Conservation (phyloP, 768 basidiomycete genomes). For the Phylloporus sp. region DNA sequence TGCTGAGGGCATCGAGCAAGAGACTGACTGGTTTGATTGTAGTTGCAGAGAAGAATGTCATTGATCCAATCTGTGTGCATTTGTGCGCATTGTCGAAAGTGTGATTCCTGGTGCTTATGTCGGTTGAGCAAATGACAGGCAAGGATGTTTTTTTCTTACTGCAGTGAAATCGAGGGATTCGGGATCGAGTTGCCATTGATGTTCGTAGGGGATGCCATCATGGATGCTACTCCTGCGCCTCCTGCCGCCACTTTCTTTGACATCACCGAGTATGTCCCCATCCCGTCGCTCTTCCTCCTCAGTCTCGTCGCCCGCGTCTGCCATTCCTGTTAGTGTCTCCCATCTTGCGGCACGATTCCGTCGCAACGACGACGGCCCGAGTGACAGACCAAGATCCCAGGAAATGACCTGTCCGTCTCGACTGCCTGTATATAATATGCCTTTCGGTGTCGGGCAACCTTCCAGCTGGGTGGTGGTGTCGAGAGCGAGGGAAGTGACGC, state of each 20-base stretch:
- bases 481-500: constrained; percentile 81
- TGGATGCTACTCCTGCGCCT: constrained; percentile 28
- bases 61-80: constrained; percentile 96
- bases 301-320: constrained; percentile 63
- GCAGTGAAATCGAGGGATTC: constrained; percentile 43
- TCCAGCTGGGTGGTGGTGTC: constrained; percentile 75
- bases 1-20: not conserved
- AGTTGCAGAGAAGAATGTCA: constrained; percentile 86
- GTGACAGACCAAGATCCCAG: constrained; percentile 76
- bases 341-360: constrained; percentile 43
- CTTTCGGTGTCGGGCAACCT: constrained; percentile 65
- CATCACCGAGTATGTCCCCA: constrained; percentile 75
- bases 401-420: constrained; percentile 83
- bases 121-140: constrained; percentile 1
- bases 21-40: constrained; percentile 75
- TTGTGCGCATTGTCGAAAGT: constrained; percentile 86
- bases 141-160: constrained; percentile 35
- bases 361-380: constrained; percentile 32
- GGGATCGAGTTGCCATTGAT: constrained; percentile 74
- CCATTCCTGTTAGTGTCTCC: constrained; percentile 85
- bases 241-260: constrained; percentile 38
- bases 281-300: constrained; percentile 66
- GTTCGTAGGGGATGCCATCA: constrained; percentile 53
- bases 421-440: constrained; percentile 87
- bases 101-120: constrained; percentile 39